Base-by-base conservation (phyloP, 768 basidiomycete genomes). In the Tulasnella sp. region DNA sequence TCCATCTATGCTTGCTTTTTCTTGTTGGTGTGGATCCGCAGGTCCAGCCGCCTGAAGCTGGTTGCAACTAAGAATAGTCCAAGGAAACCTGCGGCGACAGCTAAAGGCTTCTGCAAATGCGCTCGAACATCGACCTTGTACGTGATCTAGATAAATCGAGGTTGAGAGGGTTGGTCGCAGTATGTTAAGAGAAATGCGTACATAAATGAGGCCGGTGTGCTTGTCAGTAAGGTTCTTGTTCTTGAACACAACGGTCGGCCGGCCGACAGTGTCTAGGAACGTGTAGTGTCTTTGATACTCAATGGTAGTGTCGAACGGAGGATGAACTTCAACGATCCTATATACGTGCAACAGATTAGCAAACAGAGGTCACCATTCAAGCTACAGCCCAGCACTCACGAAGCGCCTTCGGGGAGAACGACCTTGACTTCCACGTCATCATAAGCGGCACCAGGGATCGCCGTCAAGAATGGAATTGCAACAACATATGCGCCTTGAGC, bases 331-430 rank as follows among this genome's bases (percentile, higher is more conserved):
- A 78, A 97, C 85, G 80, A 96, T 90, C 74, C 97, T 98, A 80
- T 17, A 67, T 80, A 58, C 64, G 36, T n/a, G 74, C 34, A 75
- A 5, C 72, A 79, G 69, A 79, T 80, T 68, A 31, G 67, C 52
- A 5, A 2, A 2, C 29, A 34, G 29, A 34, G 17, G 17, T 8
- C 17, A 67, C 37, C 39, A 71, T 54, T 69, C 37, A 70, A 31
- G 39, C 31, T 42, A 15, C 25, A 74, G 8, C 42, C 54, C 5
- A 69, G 42, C 38, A 86, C 95, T 86, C 81, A 97, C 96, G 86
- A 92, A 39, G 96, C 96, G n/a, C 95, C 96, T 82, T 99, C 97
- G 1, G 97, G 97, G 34, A 99, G 83, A 78, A 96, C 88, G 78
- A 98, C 87, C 78, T 86, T 89, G 72, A 98, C 80, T 81, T 92